These are phyloP conservation scores for Corymbia citriodora DNA, from an alignment of 441 rosid genomes.

Conservation along the genomic window DNA sequence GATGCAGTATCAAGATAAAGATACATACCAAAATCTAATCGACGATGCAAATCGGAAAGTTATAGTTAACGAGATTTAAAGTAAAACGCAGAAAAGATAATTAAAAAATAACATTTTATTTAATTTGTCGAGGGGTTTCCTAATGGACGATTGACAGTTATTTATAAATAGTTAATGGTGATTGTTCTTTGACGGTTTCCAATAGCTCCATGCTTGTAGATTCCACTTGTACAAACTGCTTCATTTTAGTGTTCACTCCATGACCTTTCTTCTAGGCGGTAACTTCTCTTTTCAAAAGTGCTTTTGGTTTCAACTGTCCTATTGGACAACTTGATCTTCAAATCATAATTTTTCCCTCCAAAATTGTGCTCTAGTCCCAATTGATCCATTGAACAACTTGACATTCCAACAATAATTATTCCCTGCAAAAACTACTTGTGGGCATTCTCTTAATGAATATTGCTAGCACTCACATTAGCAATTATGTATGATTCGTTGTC, in stretches of 20 bases:
- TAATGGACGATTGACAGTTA: neutral
- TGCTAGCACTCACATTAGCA: neutral
- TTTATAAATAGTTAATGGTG: neutral
- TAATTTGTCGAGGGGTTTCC: neutral
- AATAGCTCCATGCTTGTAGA: neutral
- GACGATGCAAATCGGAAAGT: accelerated
- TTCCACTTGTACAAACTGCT: neutral
- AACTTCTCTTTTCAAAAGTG: neutral
- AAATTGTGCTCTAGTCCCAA: neutral
- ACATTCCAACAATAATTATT: neutral
- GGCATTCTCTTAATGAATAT: neutral
- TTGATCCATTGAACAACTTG: neutral
- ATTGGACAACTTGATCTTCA: neutral
- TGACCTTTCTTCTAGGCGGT: neutral
- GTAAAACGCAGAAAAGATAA: accelerated
- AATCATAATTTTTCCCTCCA: neutral
- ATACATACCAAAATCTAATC: neutral
- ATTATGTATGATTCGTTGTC: accelerated
- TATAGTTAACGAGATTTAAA: too few species aligned
- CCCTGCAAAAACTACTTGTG: neutral
- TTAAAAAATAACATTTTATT: too few species aligned
- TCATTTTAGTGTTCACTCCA: neutral
- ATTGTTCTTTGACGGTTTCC: neutral
- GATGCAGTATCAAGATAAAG: too few species aligned
- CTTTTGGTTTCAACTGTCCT: neutral